Evolutionary conservation across 139 green algal genomes (phyloP).

Genomic region (Pycnococcus provasolii): DNA sequence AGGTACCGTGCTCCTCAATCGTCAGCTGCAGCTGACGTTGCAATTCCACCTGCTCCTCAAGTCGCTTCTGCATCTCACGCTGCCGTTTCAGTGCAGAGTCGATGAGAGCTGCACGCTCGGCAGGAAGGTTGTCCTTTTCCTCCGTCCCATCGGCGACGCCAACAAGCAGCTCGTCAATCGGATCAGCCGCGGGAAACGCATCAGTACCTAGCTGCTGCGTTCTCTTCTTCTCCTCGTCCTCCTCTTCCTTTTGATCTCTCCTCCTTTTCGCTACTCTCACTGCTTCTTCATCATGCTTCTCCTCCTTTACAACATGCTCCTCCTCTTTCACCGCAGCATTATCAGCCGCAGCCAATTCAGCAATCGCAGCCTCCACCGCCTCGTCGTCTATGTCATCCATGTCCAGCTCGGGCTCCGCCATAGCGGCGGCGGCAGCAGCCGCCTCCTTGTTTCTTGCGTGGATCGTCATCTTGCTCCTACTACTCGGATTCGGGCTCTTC

Average conservation of each 20-base stretch:
- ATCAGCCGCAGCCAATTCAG: not conserved
- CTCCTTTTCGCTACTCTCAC: too few relatives aligned
- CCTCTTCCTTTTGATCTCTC: not conserved
- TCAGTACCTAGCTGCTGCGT: constrained; percentile 1
- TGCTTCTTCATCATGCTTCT: too few relatives aligned
- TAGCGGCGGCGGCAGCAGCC: not conserved
- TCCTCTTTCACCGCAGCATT: not conserved
- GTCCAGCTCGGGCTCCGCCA: not conserved
- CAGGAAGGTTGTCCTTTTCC: not conserved
- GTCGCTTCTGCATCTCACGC: constrained; percentile 89
- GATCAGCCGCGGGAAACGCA: not conserved
- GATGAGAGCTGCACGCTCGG: constrained; percentile 23
- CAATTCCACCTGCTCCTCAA: constrained; percentile 41
- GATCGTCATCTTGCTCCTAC: not conserved
- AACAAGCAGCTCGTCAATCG: not conserved
- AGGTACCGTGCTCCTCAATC: constrained; percentile 80
- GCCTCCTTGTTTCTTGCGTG: not conserved
- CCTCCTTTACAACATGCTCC: not conserved
- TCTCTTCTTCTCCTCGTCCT: not conserved
- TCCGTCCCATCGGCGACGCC: constrained; percentile 29
- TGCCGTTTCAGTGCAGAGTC: constrained; percentile 81
- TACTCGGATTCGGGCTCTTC: not conserved
- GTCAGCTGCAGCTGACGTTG: constrained; percentile 80
- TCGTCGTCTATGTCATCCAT: too few relatives aligned
- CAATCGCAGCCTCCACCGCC: not conserved